Evolutionary conservation across 176 grass and related monocot genomes (phyloP), one percentile per base, ranked within the genome.

Genomic region (Tillandsia fasciculata): DNA sequence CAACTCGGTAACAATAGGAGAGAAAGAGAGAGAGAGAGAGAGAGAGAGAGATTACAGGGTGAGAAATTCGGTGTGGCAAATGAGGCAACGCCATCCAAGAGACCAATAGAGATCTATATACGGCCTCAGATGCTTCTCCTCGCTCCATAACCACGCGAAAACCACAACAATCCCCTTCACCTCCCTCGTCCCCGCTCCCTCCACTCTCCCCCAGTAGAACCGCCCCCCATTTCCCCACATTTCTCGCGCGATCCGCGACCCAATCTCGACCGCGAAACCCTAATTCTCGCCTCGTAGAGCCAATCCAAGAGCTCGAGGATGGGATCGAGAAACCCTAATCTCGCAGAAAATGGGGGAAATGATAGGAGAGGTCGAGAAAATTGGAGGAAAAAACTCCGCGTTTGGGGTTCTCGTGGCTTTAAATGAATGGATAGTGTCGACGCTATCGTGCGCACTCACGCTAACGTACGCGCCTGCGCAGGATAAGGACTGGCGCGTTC

Each of bases 61-160:
- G 56, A 99, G 89, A 71, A 88, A 85, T 76, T 99, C 94, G 48
- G 90, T 77, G 67, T 93, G 89, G 84, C 94, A 99, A 10, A 99
- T 78, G 73, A 93, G 79, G 63, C 89, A 85, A 2, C 82, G 80
- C 94, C 89, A 99, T 12, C 89, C 94, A 17, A 99, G 84, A 59
- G 87, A 90, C 51, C 82, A 82, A 76, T 99, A 99, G 28, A 99
- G 89, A 49, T 93, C 82, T 7, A 99, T 74, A 76, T 81, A 99
- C 49, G 87, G 82, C 50, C 77, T 86, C 73, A 99, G 69, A 54
- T 93, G 83, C 66, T 47, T 84, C 77, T 93, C 89, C 56, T 99
- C 86, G 84, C 89, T 93, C 84, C 89, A 90, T 14, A 90, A 67
- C 94, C 89, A 90, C 12, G 84, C 87, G 73, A 99, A 99, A 9